These are phyloP conservation scores for Apium graveolens DNA, from an alignment of 129 eudicot genomes.

Conservation along the genomic window DNA sequence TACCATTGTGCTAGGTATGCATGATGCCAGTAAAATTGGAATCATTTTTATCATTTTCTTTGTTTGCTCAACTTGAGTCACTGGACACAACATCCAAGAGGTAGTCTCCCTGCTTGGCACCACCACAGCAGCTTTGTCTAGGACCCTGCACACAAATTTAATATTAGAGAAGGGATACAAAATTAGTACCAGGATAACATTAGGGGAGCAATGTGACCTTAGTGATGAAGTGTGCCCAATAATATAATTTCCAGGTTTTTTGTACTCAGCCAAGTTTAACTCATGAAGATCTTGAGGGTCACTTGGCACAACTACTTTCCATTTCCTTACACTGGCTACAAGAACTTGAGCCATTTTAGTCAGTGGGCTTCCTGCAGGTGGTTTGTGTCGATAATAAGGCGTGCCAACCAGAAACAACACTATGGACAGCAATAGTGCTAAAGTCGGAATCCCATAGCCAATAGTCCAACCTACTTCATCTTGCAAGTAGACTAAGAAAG, in stretches of 20 bases:
- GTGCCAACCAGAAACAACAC: constrained; percentile 41
- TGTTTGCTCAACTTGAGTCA: constrained; percentile 63
- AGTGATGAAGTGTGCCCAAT: constrained; percentile 39
- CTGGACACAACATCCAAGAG: constrained; percentile 40
- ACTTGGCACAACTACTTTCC: constrained; percentile 33
- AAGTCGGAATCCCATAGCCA: constrained; percentile 56
- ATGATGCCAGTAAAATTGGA: constrained; percentile 38
- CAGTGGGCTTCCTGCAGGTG: constrained; percentile 46
- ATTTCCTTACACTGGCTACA: constrained; percentile 39
- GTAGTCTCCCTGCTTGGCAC: constrained; percentile 26
- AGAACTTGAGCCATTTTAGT: constrained; percentile 43
- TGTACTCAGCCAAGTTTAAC: constrained; percentile 34
- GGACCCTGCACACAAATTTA: constrained; percentile 27
- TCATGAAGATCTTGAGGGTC: constrained; percentile 56
- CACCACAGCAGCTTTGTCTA: constrained; percentile 48
- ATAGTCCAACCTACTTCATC: constrained; percentile 51
- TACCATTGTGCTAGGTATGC: constrained; percentile 43
- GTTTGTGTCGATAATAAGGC: constrained; percentile 48
- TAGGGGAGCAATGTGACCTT: constrained; percentile 17
- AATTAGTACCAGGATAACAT: neutral
- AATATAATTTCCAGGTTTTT: constrained; percentile 34
- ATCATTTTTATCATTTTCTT: constrained; percentile 62
- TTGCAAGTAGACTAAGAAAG: constrained; percentile 57
- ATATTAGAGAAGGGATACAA: neutral
- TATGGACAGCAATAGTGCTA: constrained; percentile 37